These are phyloP conservation scores for Xanthoconium stramineum DNA, from an alignment of 768 basidiomycete species.

Conservation along the genomic window DNA sequence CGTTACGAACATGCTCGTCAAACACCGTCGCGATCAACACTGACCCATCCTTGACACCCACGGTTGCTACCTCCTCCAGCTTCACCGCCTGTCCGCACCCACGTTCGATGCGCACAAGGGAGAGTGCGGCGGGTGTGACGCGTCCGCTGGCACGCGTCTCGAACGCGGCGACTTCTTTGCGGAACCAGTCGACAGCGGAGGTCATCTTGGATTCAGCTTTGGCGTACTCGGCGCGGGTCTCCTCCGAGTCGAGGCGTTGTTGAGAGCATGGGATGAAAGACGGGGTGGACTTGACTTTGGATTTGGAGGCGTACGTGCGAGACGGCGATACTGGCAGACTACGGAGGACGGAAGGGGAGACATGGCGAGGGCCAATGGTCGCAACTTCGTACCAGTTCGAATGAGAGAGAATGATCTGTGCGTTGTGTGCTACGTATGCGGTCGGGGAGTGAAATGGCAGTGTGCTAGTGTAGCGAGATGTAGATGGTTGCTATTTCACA, in stretches of 20 bases:
- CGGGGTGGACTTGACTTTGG: constrained; percentile 47
- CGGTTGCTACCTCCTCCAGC: constrained; percentile 73
- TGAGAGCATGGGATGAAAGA: constrained; percentile 67
- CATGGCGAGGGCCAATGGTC: background rate
- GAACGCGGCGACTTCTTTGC: constrained; percentile 69
- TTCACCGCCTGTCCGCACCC: constrained; percentile 37
- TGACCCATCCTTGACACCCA: constrained; percentile 78
- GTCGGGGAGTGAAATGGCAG: too few relatives aligned
- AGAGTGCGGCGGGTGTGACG: constrained; percentile 67
- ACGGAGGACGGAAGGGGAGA: background rate
- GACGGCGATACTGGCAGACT: background rate
- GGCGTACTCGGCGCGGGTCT: constrained; percentile 55
- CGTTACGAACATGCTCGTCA: constrained; percentile 63
- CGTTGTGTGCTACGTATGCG: too few relatives aligned
- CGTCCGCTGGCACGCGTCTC: constrained; percentile 75
- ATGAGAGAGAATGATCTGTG: background rate
- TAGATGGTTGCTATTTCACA: too few relatives aligned
- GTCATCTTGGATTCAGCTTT: constrained; percentile 66
- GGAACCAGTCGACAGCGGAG: constrained; percentile 65
- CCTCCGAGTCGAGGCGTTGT: constrained; percentile 52
- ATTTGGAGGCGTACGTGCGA: constrained; percentile 29
- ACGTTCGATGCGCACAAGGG: constrained; percentile 60
- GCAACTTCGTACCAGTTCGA: background rate
- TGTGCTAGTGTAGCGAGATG: too few relatives aligned
- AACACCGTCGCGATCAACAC: constrained; percentile 72